Base-by-base conservation (phyloP, 441 rosid genomes). In the Gossypium aridum region DNA sequence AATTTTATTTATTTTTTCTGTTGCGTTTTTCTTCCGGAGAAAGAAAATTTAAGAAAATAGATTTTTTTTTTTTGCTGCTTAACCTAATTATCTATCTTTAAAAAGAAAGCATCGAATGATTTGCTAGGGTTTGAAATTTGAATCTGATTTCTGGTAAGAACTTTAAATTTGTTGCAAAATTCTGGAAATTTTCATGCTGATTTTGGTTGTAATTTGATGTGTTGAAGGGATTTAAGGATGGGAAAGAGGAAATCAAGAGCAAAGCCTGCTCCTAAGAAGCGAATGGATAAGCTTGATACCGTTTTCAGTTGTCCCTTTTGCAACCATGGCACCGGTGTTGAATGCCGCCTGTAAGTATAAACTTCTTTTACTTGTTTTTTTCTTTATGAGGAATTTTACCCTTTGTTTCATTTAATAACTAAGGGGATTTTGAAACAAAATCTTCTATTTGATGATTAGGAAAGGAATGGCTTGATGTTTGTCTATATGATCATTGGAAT, bases 211-310 rank as follows among this genome's bases (percentile, higher is more conserved):
- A 4, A n/a, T 39, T 60, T 7, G 54, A 19, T 17, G 68, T 2
- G 23, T 22, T 70, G 4, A 61, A 76, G 69, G 65, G n/a, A 61
- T 26, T 61, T 16, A 26, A 61, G 39, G 7, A 61, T 61, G 65
- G 65, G 65, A 61, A 93, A 91, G 87, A 91, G 98, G 87, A 93
- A 93, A 79, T 91, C 98, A 34, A 87, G 88, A 74, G 97, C 97
- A 45, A 93, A 93, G 92, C 96, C 98, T 2, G 89, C 96, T 31
- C 86, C 96, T 2, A 91, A 87, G 73, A 91, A 93, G 86, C 78
- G 96, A 63, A 91, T 84, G 92, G 97, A 92, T 83, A 95, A 88
- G 86, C 99, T 95, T 60, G 98, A 95, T 70, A 95, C 98, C 6
- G 86, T 93, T 54, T 95, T 95, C 82, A 91, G 65, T 14, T 61